Evolutionary conservation across 2,329 filamentous ascomycete genomes (phyloP), one percentile per base, ranked within the genome.

Genomic region (Aspergillus luchuensis): DNA sequence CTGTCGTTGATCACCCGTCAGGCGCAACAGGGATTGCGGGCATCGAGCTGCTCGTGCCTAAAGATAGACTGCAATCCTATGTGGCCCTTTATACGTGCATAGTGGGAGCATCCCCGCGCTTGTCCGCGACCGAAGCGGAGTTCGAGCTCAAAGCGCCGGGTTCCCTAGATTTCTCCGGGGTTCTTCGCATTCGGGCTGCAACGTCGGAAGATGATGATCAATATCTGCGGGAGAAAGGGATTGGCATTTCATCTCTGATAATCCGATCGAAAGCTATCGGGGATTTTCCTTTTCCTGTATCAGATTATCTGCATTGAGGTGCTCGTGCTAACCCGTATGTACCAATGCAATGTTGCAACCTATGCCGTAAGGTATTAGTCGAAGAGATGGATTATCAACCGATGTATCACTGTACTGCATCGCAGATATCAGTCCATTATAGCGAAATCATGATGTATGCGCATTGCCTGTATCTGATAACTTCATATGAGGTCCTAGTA

Each of bases 41-140:
- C 13, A 51, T 61, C n/a, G 62, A 63, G 49, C 33, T 63, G 23
- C 48, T 61, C 41, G 59, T 63, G 17, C 56, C 52, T 1, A 57
- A 50, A 17, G 52, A 51, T 19, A 43, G 13, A 41, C 30, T 57
- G 19, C 15, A 30, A 13, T 21, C 33, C 5, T 63, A 59, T 41
- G 41, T 19, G 33, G 23, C 28, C 25, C 4, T 61, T 15, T 61
- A 61, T 17, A 59, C 41, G 15, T 57, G 59, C 19, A 59, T 63
- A 43, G 53, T 61, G 17, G 59, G 62, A 49, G 45, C 43, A n/a
- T 23, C 36, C 1, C 59, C 58, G 15, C 19, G 43, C 6, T 23
- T 47, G 28, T 23, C 23, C 19, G 28, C 11, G 11, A 30, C 17
- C 8, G 19, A 19, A 5, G 43, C 33, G 30, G 59, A 59, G 23